Conservation (phyloP, 495 filamentous ascomycete genomes). For the Hypoxylon subgilvum region DNA sequence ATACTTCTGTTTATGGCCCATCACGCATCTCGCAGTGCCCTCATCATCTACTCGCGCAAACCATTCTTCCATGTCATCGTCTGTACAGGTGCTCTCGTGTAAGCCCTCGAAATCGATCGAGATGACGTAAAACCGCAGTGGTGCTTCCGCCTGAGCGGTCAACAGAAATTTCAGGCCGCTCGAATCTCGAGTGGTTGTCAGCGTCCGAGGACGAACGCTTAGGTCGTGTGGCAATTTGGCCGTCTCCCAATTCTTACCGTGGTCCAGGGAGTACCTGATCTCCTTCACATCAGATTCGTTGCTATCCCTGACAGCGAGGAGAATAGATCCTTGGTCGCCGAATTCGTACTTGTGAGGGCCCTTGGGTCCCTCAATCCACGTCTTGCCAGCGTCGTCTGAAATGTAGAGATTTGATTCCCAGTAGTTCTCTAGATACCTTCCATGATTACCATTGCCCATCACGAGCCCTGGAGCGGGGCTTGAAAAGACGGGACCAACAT, state of each 20-base stretch:
- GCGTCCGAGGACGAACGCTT: constrained; percentile 64
- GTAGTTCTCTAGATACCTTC: constrained; percentile 66
- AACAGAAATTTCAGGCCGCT: constrained; percentile 89
- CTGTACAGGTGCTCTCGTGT: constrained; percentile 79
- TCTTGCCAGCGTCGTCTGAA: constrained; percentile 88
- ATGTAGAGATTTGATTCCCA: constrained; percentile 77
- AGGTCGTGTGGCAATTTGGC: constrained; percentile 67
- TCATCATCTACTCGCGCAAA: constrained; percentile 79
- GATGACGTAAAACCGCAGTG: constrained; percentile 62
- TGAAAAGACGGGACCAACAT: constrained; percentile 87
- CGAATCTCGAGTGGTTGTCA: constrained; percentile 89
- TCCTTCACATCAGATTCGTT: constrained; percentile 58
- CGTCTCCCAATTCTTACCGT: constrained; percentile 79
- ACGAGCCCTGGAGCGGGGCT: constrained; percentile 90
- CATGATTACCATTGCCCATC: constrained; percentile 91
- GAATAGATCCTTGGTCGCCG: constrained; percentile 85
- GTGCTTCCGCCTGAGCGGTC: constrained; percentile 51
- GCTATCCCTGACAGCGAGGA: constrained; percentile 81
- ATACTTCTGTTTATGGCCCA: constrained; percentile 91
- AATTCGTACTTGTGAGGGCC: constrained; percentile 95
- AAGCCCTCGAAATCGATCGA: constrained; percentile 82
- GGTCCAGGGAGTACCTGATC: constrained; percentile 82
- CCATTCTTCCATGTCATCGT: constrained; percentile 87
- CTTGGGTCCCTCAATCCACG: constrained; percentile 74
- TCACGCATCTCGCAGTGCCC: constrained; percentile 82